These are phyloP conservation scores for Sphaerobolus stellatus DNA, from an alignment of 1,284 basidiomycete genomes.

Conservation along the genomic window DNA sequence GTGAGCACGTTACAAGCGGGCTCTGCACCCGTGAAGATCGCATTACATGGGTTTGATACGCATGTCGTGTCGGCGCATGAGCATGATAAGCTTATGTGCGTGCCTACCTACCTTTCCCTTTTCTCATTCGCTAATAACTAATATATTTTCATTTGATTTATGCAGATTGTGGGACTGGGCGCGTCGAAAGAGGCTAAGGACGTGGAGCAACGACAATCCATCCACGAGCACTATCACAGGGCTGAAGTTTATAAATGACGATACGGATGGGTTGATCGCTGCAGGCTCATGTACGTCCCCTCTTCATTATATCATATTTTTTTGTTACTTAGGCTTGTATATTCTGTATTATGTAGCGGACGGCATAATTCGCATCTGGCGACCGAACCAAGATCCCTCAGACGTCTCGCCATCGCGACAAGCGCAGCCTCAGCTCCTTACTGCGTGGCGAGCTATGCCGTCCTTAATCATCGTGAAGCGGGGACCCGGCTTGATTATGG, in stretches of 20 bases:
- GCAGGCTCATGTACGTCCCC: constrained; percentile 73
- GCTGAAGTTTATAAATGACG: constrained; percentile 94
- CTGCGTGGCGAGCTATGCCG: constrained; percentile 84
- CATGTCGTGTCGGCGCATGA: constrained; percentile 88
- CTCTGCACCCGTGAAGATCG: constrained; percentile 73
- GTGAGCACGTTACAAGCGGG: constrained; percentile 73
- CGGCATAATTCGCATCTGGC: constrained; percentile 88
- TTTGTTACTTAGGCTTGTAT: constrained; percentile 31
- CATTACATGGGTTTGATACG: constrained; percentile 91
- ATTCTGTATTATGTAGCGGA: constrained; percentile 57
- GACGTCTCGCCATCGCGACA: constrained; percentile 55
- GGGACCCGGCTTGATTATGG: constrained; percentile 83
- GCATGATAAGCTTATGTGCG: constrained; percentile 81
- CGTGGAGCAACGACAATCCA: constrained; percentile 90
- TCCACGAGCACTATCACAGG: constrained; percentile 83
- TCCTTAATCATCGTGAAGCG: constrained; percentile 54
- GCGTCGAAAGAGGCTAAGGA: constrained; percentile 69
- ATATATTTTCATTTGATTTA: constrained; percentile 9
- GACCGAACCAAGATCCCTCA: constrained; percentile 61
- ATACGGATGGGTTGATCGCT: constrained; percentile 88
- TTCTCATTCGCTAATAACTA: neutral
- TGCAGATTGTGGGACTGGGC: constrained; percentile 94
- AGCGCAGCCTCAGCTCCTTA: constrained; percentile 71
- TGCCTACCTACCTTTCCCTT: neutral
- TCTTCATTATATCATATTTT: constrained; percentile 7